Base-by-base conservation (phyloP, 2,329 filamentous ascomycete genomes). In the Colletotrichum aenigma region DNA sequence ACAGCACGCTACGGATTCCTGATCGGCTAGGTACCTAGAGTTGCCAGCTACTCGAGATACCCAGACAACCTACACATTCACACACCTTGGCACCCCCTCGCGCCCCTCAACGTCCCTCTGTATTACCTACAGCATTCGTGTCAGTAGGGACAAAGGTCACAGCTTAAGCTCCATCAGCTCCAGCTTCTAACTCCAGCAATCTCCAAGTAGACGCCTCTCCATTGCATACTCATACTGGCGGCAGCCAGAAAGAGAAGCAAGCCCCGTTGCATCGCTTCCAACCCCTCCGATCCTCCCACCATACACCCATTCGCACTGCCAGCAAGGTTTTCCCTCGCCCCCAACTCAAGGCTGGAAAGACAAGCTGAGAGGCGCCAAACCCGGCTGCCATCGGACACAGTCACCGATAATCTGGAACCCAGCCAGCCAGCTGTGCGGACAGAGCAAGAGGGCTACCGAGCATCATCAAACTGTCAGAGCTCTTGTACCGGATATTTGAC, bases 241-340 rank as follows among this genome's bases (percentile, higher is more conserved):
- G 56, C 67, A 43, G n/a, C 55, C 52, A 36, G 55, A 38, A 61
- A 62, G 52, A 56, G 67, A 55, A 56, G 30, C 32, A 24, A 34
- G 36, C 58, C 71, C 65, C 65, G 32, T 62, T 62, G 66, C 24
- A 62, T 43, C 30, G 66, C 43, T 64, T 65, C 66, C 66, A 64
- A 56, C 66, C 43, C 71, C 66, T 70, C 71, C 24, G 66, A 65
- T 70, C 70, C 30, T 69, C 66, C 66, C 38, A 72, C 70, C 36
- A 58, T 62, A 56, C 66, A 62, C 26, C 34, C 15, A 65, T 34
- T 28, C 21, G 43, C 34, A 13, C 38, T 38, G 56, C 56, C 24
- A 32, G 38, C 71, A 70, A 67, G 71, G 38, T 65, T 74, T 70
- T 70, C 30, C 71, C 32, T 55, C 43, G 66, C 16, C 30, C 36